Conservation (phyloP, 371 early-diverging fungal genomes). For the Mortierella sp. region DNA sequence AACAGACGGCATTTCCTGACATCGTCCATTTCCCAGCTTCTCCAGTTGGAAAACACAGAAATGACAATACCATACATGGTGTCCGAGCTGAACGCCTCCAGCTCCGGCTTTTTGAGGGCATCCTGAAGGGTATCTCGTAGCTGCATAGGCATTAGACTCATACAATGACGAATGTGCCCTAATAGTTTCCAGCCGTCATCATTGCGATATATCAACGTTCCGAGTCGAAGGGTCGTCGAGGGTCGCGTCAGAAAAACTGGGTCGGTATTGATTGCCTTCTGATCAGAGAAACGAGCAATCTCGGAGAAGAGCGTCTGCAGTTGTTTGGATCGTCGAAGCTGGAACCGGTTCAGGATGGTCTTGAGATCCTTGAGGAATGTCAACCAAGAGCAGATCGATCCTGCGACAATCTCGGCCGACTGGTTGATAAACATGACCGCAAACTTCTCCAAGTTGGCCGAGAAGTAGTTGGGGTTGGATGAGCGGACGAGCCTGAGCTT, state of each 20-base stretch:
- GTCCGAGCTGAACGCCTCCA: conserved; percentile 59
- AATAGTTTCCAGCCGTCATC: conserved; percentile 87
- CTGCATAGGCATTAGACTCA: conserved; percentile 62
- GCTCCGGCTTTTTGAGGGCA: conserved; percentile 60
- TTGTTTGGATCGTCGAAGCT: conserved; percentile 66
- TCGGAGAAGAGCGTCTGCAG: conserved; percentile 73
- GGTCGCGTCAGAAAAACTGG: conserved; percentile 82
- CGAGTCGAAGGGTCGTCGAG: conserved; percentile 78
- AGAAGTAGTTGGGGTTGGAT: conserved; percentile 66
- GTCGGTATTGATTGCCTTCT: conserved; percentile 67
- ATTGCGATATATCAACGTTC: conserved; percentile 71
- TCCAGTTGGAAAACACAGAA: conserved; percentile 70
- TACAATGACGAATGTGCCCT: conserved; percentile 77
- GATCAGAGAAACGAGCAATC: conserved; percentile 70
- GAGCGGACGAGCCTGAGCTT: conserved; percentile 69
- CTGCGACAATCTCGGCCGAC: conserved; percentile 81
- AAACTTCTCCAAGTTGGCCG: conserved; percentile 63
- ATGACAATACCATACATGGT: conserved; percentile 67
- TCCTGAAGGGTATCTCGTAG: conserved; percentile 62
- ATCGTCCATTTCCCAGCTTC: conserved; percentile 78
- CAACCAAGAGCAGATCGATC: conserved; percentile 81
- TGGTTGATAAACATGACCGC: conserved; percentile 76
- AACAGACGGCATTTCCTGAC: conserved; percentile 66
- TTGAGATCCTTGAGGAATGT: conserved; percentile 76
- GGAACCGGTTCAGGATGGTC: conserved; percentile 68